Evolutionary conservation across 768 basidiomycete species (phyloP).

Genomic region (Boletus barrowsii): DNA sequence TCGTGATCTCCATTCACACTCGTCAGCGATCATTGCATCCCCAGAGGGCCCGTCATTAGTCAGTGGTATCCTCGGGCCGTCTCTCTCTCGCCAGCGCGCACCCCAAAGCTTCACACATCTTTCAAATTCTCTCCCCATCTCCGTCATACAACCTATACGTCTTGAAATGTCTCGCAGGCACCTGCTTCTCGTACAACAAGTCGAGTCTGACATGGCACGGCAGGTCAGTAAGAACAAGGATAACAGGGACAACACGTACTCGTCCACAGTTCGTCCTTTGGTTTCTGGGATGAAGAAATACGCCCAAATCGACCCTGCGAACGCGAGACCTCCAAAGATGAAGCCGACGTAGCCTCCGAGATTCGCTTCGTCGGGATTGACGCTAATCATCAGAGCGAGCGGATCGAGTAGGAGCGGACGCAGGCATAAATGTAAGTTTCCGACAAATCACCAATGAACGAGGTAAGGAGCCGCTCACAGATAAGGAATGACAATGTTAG

Average conservation of each 20-base stretch:
- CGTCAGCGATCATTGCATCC: no score
- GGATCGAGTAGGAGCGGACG: no score
- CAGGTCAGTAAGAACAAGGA: neutral
- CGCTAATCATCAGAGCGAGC: slow-evolving; percentile 4
- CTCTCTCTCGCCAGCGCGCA: neutral
- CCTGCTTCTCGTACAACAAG: slow-evolving; percentile 28
- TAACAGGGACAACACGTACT: slow-evolving; percentile 14
- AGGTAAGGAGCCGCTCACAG: slow-evolving; percentile 14
- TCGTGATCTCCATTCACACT: no score
- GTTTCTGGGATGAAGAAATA: slow-evolving; percentile 30
- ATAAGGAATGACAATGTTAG: slow-evolving; percentile 27
- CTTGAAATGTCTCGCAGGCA: slow-evolving; percentile 29
- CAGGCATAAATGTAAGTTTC: no score
- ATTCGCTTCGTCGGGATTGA: slow-evolving; percentile 28
- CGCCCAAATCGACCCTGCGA: slow-evolving; percentile 22
- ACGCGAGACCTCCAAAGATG: slow-evolving; percentile 25
- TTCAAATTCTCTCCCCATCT: neutral
- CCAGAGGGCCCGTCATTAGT: no score
- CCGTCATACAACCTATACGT: slow-evolving; percentile 13
- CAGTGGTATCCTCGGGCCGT: neutral
- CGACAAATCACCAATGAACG: no score
- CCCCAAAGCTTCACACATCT: neutral
- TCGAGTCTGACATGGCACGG: slow-evolving; percentile 20
- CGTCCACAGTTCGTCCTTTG: slow-evolving; percentile 27
- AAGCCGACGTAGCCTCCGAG: slow-evolving; percentile 29